Base-by-base conservation (phyloP, 192 early-diverging fungal genomes). In the Coemansia sp. region DNA sequence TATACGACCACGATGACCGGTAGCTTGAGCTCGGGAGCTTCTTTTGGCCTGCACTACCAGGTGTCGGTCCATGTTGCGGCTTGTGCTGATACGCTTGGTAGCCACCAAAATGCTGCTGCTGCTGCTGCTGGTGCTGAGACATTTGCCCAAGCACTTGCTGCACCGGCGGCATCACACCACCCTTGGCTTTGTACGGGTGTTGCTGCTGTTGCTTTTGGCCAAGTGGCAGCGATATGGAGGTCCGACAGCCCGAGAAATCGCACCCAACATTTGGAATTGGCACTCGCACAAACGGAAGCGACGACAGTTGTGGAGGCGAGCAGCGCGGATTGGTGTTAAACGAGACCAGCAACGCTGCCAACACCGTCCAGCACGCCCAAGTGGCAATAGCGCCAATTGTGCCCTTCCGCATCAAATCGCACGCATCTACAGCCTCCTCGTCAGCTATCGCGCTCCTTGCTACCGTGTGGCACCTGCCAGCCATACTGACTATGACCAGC, bases 1-100 rank as follows among this genome's bases (percentile, higher is more conserved):
- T 43, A 40, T 76, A 64, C 4, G 79, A 76, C 79, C 79, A 82
- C 2, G 79, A 82, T 0, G 74, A 73, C 27, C 79, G 70, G 40
- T 61, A 49, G 20, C 60, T 70, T 15, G 38, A 68, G 47, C 35
- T 47, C 24, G 61, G 20, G n/a, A 43, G 27, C 22, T 59, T 59
- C 43, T 65, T 70, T 9, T 59, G 67, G 6, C 59, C 57, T 14
- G 27, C 41, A 1, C 37, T 35, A 19, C 41, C 63, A 4, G 59
- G 24, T 15, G 27, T 37, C 15, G 57, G 29, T 42, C 49, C n/a
- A 32, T 25, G 37, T 36, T 59, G 27, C 49, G 24, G 45, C 36
- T 37, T 46, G 40, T 53, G 43, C 20, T 60, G 64, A 29, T 66
- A 56, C 35, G 40, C 37, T 17, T 38, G 63, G 38, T 38, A 45